Evolutionary conservation across 345 rosid genomes (phyloP).

Genomic region (Bruguiera parviflora): DNA sequence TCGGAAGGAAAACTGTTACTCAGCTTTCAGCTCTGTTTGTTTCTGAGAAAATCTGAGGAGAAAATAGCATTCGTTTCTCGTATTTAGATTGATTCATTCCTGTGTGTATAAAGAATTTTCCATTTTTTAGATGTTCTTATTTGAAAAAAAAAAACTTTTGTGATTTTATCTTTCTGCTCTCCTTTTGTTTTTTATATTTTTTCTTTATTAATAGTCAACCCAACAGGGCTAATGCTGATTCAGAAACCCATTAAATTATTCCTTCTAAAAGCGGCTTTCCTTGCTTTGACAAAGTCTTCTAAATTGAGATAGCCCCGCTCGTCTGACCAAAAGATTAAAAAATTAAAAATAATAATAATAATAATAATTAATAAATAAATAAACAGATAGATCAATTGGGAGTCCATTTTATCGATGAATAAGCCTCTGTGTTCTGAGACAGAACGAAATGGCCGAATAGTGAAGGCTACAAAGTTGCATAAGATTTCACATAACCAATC

Average conservation of each 20-base stretch:
- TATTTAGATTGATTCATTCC: neutral
- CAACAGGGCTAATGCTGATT: neutral
- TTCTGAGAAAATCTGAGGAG: slow-evolving; percentile 3
- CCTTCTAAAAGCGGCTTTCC: neutral
- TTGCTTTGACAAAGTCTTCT: neutral
- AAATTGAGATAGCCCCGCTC: neutral
- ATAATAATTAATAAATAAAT: no score
- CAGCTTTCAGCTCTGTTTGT: slow-evolving; percentile 1
- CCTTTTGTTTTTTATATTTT: neutral
- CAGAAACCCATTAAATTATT: neutral
- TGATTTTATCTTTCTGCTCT: neutral
- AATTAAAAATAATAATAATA: no score
- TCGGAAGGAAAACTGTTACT: neutral
- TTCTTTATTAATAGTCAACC: slow-evolving; percentile 9
- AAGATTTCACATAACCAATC: neutral
- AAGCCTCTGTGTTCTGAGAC: neutral
- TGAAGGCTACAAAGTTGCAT: neutral
- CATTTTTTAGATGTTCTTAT: no score
- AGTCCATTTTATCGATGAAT: neutral
- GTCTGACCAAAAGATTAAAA: no score
- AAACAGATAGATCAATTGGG: neutral
- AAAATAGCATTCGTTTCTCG: neutral
- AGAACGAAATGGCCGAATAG: slow-evolving; percentile 13
- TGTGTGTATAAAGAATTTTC: no score
- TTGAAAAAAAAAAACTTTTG: no score